phyloP scores from a whole-genome alignment of 2,329 filamentous ascomycete species.

The Fusarium bactridioides region DNA sequence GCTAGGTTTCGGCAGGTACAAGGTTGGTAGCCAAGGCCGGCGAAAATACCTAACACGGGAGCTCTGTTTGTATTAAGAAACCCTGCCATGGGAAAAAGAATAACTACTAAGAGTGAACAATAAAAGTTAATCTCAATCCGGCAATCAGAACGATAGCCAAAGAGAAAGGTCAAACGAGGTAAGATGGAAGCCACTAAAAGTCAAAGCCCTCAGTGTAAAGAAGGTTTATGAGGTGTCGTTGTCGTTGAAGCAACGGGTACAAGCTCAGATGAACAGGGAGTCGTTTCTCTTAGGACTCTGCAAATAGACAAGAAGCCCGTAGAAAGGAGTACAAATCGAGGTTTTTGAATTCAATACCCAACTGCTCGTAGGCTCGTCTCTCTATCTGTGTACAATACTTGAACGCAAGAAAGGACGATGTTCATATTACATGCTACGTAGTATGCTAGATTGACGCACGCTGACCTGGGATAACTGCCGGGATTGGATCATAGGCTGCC shows the following conservation, averaged over 20 bases:
- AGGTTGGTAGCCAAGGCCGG: conserved; percentile 8
- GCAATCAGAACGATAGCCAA: neutral
- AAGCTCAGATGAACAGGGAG: neutral
- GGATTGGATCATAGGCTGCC: conserved; percentile 8
- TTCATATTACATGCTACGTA: neutral
- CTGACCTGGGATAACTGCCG: conserved; percentile 27
- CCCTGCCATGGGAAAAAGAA: neutral
- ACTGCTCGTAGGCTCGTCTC: neutral
- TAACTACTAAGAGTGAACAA: neutral
- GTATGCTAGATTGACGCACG: conserved; percentile 6
- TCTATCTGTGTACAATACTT: neutral
- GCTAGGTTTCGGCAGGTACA: conserved; percentile 1
- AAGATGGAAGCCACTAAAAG: neutral
- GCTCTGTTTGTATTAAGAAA: neutral
- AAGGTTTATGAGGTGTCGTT: conserved; percentile 3
- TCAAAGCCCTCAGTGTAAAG: neutral
- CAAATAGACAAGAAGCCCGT: conserved; percentile 1
- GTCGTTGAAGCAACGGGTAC: conserved; percentile 12
- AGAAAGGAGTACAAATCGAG: neutral
- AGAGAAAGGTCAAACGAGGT: neutral
- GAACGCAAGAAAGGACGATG: conserved; percentile 3
- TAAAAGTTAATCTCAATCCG: neutral
- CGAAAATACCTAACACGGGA: neutral
- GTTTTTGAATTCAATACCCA: neutral
- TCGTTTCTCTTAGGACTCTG: neutral